Evolutionary conservation across 2,329 filamentous ascomycete genomes (phyloP).

Genomic region (Fusarium succisae): DNA sequence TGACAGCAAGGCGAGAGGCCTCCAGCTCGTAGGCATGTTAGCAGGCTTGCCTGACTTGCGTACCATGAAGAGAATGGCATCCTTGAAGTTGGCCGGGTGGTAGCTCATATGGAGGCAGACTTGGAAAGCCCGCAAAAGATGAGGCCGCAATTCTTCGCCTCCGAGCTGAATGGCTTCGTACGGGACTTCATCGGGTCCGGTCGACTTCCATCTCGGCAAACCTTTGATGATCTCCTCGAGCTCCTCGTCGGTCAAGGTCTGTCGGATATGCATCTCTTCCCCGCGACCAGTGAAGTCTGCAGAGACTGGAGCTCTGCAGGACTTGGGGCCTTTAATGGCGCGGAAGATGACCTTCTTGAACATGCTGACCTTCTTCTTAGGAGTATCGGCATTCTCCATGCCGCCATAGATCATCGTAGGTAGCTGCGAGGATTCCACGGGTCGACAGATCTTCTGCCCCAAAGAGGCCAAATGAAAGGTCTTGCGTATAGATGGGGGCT

Average conservation of each 20-base stretch:
- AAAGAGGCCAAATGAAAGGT: not conserved
- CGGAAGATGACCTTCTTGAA: not conserved
- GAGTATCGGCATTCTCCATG: not conserved
- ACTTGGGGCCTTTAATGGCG: not conserved
- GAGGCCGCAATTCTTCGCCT: not conserved
- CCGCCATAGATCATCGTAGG: not conserved
- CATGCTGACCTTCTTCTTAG: rapidly evolving
- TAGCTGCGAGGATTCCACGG: not conserved
- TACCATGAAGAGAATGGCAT: not conserved
- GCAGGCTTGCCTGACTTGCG: not conserved
- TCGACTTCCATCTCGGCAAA: not conserved
- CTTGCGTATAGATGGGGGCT: not conserved
- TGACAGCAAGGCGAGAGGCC: not conserved
- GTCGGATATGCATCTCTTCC: not conserved
- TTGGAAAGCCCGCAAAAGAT: not conserved
- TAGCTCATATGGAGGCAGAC: not conserved
- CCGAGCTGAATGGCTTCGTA: not conserved
- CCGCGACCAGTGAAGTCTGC: not conserved
- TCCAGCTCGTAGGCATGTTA: not conserved
- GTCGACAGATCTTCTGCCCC: not conserved
- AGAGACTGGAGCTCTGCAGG: not conserved
- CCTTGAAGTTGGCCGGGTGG: not conserved
- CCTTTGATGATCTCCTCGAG: not conserved
- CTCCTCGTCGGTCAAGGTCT: not conserved
- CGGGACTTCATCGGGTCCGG: not conserved